Evolutionary conservation across 768 basidiomycete genomes (phyloP), one percentile per base, ranked within the genome.

Genomic region (Trametes sanguinea): DNA sequence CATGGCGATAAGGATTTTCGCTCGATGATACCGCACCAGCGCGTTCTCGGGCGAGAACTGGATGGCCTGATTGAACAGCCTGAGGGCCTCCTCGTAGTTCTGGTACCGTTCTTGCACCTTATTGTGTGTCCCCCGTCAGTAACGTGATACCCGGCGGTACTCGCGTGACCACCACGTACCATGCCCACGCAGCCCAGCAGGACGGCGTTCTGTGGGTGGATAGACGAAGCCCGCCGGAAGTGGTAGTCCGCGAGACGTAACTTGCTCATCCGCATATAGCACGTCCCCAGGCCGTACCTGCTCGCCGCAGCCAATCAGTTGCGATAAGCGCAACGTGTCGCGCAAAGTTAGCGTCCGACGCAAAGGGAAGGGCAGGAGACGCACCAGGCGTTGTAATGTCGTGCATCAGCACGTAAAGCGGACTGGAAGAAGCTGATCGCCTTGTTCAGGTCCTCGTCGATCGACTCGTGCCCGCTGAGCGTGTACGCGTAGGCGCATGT

Each of bases 251-350:
- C 97, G 54, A 95, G 80, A 47, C 92, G 87, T 60, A 92, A 78
- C 79, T 96, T 98, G 76, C 92, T 95, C 84, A 90, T 93, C 69
- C 94, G 85, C 73, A 96, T 81, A 80, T 98, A 98, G 72, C 95
- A 98, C 39, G 92, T 92, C 63, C 97, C 97, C 68, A 99, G 80
- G n/a, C 97, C 97, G 75, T 98, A 99, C 96, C 96, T 98, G 70
- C 65, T 30, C 40, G 61, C 32, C 29, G 17, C 37, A 39, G 11
- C 46, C 52, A 42, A 64, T 55, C 56, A 64, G 63, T 22, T 64
- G 33, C 56, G 66, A 67, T 67, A 64, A 67, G 66, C 63, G 39
- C 44, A 30, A 14, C 60, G 53, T 52, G 56, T 39, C 56, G 46
- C 6, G 35, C 27, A 43, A 30, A 56, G 60, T 62, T 50, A 59